Percentiles rank a stretch among this genome's conserved stretches.
phyloP scores from a whole-genome alignment of 2,329 filamentous ascomycete species.

The Colletotrichum sansevieriae region DNA sequence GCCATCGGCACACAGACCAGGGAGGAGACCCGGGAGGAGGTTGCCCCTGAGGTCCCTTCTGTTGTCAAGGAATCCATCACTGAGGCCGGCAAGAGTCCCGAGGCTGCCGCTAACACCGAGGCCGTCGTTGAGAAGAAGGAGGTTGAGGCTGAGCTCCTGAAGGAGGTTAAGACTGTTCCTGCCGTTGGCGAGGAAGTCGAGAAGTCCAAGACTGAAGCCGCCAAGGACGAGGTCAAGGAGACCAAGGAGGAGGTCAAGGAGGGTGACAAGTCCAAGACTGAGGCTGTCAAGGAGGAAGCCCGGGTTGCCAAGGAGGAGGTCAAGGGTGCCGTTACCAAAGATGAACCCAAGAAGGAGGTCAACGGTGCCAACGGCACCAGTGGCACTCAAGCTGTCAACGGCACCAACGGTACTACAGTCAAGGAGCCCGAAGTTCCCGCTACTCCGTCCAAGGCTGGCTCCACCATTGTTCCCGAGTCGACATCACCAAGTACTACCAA shows the following conservation, averaged over 20 bases:
- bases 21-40: conserved; percentile 57
- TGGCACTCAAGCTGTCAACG: conserved; percentile 40
- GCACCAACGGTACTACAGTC: conserved; percentile 29
- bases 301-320: conserved; percentile 41
- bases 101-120: conserved; percentile 76
- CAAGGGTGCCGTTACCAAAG: conserved; percentile 37
- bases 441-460: conserved; percentile 40
- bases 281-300: conserved; percentile 42
- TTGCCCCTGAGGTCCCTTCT: conserved; percentile 65
- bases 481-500: conserved; percentile 44
- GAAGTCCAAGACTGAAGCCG: conserved; percentile 43
- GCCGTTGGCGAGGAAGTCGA: conserved; percentile 49
- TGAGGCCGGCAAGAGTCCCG: conserved; percentile 72
- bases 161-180: conserved; percentile 66
- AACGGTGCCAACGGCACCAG: conserved; percentile 28
- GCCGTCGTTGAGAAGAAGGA: conserved; percentile 82
- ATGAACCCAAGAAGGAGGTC: conserved; percentile 29
- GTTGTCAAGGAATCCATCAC: conserved; percentile 70
- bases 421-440: conserved; percentile 40
- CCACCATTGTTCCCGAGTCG: conserved; percentile 36
- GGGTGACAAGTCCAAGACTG: conserved; percentile 40
- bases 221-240: conserved; percentile 45
- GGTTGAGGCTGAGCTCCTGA: conserved; percentile 80
- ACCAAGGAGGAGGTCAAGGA: conserved; percentile 38
- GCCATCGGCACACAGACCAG: conserved; percentile 59